Conservation (phyloP, 371 early-diverging fungal genomes). For the Mucor lusitanicus region DNA sequence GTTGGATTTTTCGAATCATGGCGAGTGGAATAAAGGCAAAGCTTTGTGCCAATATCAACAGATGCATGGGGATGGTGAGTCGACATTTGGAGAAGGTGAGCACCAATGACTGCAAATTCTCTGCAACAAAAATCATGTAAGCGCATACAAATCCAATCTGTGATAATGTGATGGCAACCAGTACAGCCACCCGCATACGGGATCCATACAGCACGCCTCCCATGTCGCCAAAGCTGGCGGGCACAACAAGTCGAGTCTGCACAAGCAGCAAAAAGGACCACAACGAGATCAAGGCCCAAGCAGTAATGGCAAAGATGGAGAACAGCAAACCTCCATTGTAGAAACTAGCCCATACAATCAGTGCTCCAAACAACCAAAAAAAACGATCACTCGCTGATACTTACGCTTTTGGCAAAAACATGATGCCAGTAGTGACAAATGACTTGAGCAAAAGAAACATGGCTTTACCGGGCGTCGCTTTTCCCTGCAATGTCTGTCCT, state of each 20-base stretch:
- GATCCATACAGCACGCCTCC: constrained; percentile 79
- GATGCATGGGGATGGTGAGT: constrained; percentile 49
- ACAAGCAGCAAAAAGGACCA: constrained; percentile 66
- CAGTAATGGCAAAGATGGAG: constrained; percentile 54
- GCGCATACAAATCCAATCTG: constrained; percentile 89
- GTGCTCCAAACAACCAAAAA: not conserved
- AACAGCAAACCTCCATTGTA: constrained; percentile 71
- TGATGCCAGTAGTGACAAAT: constrained; percentile 88
- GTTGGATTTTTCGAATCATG: constrained; percentile 82
- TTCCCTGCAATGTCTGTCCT: constrained; percentile 62
- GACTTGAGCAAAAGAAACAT: constrained; percentile 85
- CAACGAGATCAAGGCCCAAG: constrained; percentile 59
- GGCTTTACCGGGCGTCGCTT: constrained; percentile 77
- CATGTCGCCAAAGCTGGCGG: constrained; percentile 68
- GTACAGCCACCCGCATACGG: constrained; percentile 70
- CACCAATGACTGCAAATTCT: constrained; percentile 74
- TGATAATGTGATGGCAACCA: constrained; percentile 78
- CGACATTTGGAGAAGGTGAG: constrained; percentile 65
- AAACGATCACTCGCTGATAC: too few species aligned
- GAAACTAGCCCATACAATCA: constrained; percentile 42
- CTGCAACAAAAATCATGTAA: constrained; percentile 87
- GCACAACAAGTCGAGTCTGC: constrained; percentile 58
- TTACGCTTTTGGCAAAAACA: constrained; percentile 79
- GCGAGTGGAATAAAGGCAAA: constrained; percentile 80
- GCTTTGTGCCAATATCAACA: constrained; percentile 73